Evolutionary conservation across 164 flowering plant species (phyloP), one percentile per base, ranked within the genome.

Genomic region (Umbilicus rupestris): DNA sequence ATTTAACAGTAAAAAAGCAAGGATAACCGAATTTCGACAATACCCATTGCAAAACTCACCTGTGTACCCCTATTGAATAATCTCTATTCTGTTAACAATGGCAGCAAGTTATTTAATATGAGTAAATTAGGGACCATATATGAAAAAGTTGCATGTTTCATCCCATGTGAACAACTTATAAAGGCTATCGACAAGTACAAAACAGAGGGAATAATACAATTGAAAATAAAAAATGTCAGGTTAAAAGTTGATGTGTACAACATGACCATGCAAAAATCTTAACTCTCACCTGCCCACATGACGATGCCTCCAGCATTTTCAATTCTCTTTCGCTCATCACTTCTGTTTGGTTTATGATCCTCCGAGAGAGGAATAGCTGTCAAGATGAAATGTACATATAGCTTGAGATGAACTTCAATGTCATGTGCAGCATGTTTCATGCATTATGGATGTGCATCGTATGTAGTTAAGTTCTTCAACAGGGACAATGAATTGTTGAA

Each of bases 261-360:
- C 20, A 50, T 4, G 28, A 50, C 57, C 57, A 50, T 22, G 29
- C 29, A 28, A 5, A 4, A 26, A 14, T 42, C 15, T 45, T 17
- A 39, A 66, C 9, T 42, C 66, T 72, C 73, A 88, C 99, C 99
- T 73, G 99, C 97, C 99, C 99, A 91, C 96, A 91, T 89, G 3
- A 94, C 94, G 70, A 92, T 84, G 63, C 99, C 99, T 45, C 99
- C 99, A 63, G 99, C 99, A 81, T 66, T 84, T 74, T 94, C 99
- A 76, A 94, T 94, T 81, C 99, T 83, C 85, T 83, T 89, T 70
- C 99, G 78, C 72, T 94, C 99, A 71, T 94, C 99, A 77, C 78
- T 85, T 81, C 99, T 82, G 64, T 91, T 94, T 64, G 99, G 99
- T 68, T 94, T 94, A 72, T 94, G 99, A 80, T 94, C 99, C 62